phyloP scores from a whole-genome alignment of 2,329 filamentous ascomycete species.

The Didymella keratinophila region DNA sequence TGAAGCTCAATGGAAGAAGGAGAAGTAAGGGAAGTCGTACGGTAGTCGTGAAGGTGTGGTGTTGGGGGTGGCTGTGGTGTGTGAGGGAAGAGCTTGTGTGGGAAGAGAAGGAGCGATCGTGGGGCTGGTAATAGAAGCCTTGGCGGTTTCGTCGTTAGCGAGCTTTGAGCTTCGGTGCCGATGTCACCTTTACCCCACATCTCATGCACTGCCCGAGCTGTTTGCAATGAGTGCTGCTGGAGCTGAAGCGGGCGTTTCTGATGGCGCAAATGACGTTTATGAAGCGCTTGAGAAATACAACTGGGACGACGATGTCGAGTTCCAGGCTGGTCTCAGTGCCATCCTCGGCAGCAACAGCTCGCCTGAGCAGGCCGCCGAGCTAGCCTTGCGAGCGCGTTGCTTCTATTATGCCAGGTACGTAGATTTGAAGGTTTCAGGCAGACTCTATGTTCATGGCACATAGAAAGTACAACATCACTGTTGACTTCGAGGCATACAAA shows the following conservation, averaged over 20 bases:
- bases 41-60: slow-evolving; percentile 26
- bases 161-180: slow-evolving; percentile 20
- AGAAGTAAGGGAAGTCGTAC: slow-evolving; percentile 28
- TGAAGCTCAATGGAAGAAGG: slow-evolving; percentile 33
- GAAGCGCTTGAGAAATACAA: slow-evolving; percentile 70
- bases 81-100: slow-evolving; percentile 25
- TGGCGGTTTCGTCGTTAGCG: slow-evolving; percentile 28
- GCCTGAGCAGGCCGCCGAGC: slow-evolving; percentile 62
- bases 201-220: slow-evolving; percentile 20
- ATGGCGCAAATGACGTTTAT: slow-evolving; percentile 56
- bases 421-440: neutral
- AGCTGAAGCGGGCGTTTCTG: slow-evolving; percentile 24
- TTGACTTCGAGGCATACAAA: slow-evolving; percentile 75
- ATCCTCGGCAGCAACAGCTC: slow-evolving; percentile 68
- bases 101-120: slow-evolving; percentile 27
- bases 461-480: slow-evolving; percentile 55
- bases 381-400: slow-evolving; percentile 72
- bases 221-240: slow-evolving; percentile 17
- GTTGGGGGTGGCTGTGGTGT: slow-evolving; percentile 25
- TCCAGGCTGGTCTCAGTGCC: slow-evolving; percentile 71
- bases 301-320: slow-evolving; percentile 73
- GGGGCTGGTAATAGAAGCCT: slow-evolving; percentile 28
- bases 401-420: slow-evolving; percentile 69
- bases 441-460: neutral
- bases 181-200: slow-evolving; percentile 34